Evolutionary conservation across 768 basidiomycete species (phyloP).

Genomic region (Leccinum subgranulosum): DNA sequence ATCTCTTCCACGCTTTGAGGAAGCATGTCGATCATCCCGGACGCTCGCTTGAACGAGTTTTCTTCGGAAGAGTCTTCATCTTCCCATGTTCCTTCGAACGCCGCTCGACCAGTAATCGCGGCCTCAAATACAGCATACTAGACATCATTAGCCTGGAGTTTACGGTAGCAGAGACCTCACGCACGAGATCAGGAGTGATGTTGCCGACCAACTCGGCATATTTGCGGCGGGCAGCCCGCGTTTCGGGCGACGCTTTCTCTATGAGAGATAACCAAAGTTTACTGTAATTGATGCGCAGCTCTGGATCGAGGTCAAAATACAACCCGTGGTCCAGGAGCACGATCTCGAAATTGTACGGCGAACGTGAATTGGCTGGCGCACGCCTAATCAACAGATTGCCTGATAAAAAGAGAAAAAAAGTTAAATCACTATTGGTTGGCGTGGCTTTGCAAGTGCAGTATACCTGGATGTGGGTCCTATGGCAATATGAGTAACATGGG

Average conservation of each 20-base stretch:
- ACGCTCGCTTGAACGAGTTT: slow-evolving; percentile 53
- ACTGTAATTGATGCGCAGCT: slow-evolving; percentile 79
- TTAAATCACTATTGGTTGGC: slow-evolving; percentile 3
- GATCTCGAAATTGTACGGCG: slow-evolving; percentile 94
- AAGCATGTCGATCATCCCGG: slow-evolving; percentile 71
- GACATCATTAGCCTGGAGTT: slow-evolving; percentile 1
- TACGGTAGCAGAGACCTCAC: slow-evolving; percentile 17
- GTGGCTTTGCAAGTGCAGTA: slow-evolving; percentile 1
- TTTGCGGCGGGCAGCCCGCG: slow-evolving; percentile 67
- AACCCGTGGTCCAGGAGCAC: slow-evolving; percentile 92
- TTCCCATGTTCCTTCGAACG: slow-evolving; percentile 61
- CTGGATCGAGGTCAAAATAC: slow-evolving; percentile 85
- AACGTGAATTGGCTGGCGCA: slow-evolving; percentile 54
- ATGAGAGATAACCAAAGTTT: slow-evolving; percentile 92
- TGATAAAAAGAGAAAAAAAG: slow-evolving; percentile 14
- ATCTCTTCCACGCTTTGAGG: slow-evolving; percentile 76
- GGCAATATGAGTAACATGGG: slow-evolving; percentile 13
- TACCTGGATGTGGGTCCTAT: slow-evolving; percentile 87
- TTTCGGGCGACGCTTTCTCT: slow-evolving; percentile 60
- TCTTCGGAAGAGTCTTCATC: slow-evolving; percentile 33
- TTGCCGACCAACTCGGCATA: slow-evolving; percentile 92
- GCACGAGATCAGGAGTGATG: slow-evolving; percentile 80
- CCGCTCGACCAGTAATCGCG: slow-evolving; percentile 83
- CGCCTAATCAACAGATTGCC: slow-evolving; percentile 92
- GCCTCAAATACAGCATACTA: slow-evolving; percentile 95